These are phyloP conservation scores for Suhomyces kunorum DNA, from an alignment of 1,139 yeast genomes.

Conservation along the genomic window DNA sequence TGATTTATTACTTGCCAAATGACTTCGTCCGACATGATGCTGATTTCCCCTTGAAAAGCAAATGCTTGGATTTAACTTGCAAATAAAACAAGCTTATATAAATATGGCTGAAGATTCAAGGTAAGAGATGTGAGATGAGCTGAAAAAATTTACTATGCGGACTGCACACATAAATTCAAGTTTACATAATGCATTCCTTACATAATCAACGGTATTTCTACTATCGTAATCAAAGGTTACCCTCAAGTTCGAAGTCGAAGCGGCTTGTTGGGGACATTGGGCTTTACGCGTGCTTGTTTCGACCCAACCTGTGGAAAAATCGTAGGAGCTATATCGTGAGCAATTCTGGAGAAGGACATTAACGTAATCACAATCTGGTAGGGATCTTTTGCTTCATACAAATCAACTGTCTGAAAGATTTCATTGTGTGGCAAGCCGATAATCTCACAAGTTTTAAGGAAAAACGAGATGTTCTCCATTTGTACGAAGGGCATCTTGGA, in stretches of 20 bases:
- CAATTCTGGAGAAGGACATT: slow-evolving; percentile 66
- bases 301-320: slow-evolving; percentile 35
- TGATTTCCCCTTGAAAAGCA: too few species aligned
- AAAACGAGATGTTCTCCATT: slow-evolving; percentile 84
- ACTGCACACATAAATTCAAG: slow-evolving; percentile 8
- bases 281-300: slow-evolving; percentile 35
- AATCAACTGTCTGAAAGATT: slow-evolving; percentile 77
- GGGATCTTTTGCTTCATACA: slow-evolving; percentile 73
- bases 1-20: slow-evolving; percentile 92
- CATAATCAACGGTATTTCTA: not conserved
- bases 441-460: slow-evolving; percentile 57
- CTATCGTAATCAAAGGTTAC: not conserved
- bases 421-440: slow-evolving; percentile 84
- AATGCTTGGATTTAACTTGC: not conserved
- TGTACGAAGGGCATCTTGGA: slow-evolving; percentile 83
- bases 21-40: slow-evolving; percentile 55
- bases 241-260: slow-evolving; percentile 16
- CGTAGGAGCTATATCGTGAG: slow-evolving; percentile 37
- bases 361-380: slow-evolving; percentile 74
- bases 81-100: not conserved
- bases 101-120: not conserved
- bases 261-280: slow-evolving; percentile 43
- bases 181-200: not conserved
- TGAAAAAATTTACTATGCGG: slow-evolving; percentile 8
- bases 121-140: slow-evolving; percentile 5